phyloP scores from a whole-genome alignment of 2,329 filamentous ascomycete genomes.

The Colletotrichum caudatum region DNA sequence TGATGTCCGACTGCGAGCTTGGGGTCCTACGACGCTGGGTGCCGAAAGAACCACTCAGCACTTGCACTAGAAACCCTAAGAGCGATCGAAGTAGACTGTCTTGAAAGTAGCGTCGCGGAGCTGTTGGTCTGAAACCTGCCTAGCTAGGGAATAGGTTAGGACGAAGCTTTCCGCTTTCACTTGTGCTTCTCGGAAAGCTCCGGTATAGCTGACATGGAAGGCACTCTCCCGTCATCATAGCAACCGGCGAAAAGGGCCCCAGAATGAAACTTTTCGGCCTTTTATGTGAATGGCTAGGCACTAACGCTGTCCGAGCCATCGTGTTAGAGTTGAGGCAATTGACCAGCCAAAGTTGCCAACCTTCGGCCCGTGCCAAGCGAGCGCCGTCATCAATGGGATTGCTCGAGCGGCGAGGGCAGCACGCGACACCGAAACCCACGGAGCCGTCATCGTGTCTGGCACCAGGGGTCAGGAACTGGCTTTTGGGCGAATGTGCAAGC shows the following conservation, averaged over 20 bases:
- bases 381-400: not conserved
- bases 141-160: not conserved
- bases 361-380: constrained; percentile 21
- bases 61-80: constrained; percentile 4
- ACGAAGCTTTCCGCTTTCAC: not conserved
- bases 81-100: constrained; percentile 11
- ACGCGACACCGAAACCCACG: constrained; percentile 12
- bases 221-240: not conserved
- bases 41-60: not conserved
- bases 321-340: not conserved
- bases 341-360: constrained; percentile 22
- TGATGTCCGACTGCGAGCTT: constrained; percentile 4
- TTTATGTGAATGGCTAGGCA: constrained; percentile 8
- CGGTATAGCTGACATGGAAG: not conserved
- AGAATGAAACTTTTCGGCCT: not conserved
- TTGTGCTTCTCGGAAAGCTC: not conserved
- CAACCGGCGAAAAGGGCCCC: not conserved
- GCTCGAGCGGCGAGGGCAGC: constrained; percentile 19
- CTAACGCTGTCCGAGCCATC: constrained; percentile 8
- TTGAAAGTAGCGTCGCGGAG: constrained; percentile 33
- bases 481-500: not conserved
- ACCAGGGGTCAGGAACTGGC: not conserved
- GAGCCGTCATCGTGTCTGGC: not conserved
- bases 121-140: constrained; percentile 32
- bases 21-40: not conserved